These are phyloP conservation scores for Tranzscheliella williamsii DNA, from an alignment of 1,284 basidiomycete genomes.

Conservation along the genomic window DNA sequence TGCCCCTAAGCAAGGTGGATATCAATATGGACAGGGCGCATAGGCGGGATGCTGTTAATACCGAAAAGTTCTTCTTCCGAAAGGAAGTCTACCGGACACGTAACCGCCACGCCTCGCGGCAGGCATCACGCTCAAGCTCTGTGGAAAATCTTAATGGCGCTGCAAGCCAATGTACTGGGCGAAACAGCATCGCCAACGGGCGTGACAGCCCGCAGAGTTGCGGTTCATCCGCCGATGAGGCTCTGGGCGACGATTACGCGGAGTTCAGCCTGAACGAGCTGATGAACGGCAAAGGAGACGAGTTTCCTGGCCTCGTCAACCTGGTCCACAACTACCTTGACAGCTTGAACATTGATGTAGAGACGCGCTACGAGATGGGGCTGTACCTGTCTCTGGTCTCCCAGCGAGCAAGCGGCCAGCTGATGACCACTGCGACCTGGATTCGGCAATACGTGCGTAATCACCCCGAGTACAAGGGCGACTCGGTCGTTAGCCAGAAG, in stretches of 20 bases:
- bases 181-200: conserved; percentile 2
- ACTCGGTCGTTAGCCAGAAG: conserved; percentile 84
- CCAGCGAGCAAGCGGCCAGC: conserved; percentile 80
- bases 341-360: conserved; percentile 76
- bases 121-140: conserved; percentile 25
- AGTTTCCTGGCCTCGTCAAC: conserved; percentile 83
- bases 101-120: conserved; percentile 63
- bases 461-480: conserved; percentile 86
- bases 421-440: conserved; percentile 90
- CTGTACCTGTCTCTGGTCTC: conserved; percentile 53
- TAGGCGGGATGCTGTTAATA: conserved; percentile 74
- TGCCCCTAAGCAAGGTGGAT: conserved; percentile 97
- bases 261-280: conserved; percentile 92
- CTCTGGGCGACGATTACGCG: conserved; percentile 72
- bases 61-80: conserved; percentile 84
- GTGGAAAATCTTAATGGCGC: no score
- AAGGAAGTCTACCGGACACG: conserved; percentile 72
- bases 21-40: conserved; percentile 95
- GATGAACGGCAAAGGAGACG: conserved; percentile 79
- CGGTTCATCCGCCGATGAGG: conserved; percentile 6
- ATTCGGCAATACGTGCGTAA: conserved; percentile 85
- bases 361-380: conserved; percentile 71
- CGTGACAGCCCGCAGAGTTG: conserved; percentile 19
- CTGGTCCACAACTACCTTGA: conserved; percentile 85
- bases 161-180: conserved; percentile 1